A percentile compares a stretch with the other conserved stretches of the same genome.
phyloP scores from a whole-genome alignment of 1,139 yeast species.

The Debaryomyces singareniensis region DNA sequence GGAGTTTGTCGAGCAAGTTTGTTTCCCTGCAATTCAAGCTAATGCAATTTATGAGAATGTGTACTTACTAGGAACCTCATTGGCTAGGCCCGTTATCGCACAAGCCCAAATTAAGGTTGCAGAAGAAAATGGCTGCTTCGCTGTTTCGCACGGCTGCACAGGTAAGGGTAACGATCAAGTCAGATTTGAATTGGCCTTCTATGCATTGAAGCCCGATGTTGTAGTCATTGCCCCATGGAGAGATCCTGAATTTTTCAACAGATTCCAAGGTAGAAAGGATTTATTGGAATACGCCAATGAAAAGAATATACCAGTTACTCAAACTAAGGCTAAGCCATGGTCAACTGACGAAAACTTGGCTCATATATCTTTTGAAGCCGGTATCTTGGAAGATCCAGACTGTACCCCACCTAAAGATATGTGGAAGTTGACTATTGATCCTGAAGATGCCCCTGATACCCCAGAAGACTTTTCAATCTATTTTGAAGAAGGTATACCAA shows the following conservation, averaged over 20 bases:
- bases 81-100: conserved; percentile 98
- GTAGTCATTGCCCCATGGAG: conserved; percentile 99
- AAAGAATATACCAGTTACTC: conserved; percentile 89
- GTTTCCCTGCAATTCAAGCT: conserved; percentile 94
- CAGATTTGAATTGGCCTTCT: conserved; percentile 92
- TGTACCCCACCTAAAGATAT: conserved; percentile 98
- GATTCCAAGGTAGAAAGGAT: conserved; percentile 97
- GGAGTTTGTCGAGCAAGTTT: conserved; percentile 87
- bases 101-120: conserved; percentile 97
- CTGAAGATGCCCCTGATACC: conserved; percentile 85
- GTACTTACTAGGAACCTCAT: conserved; percentile 90
- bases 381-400: conserved; percentile 96
- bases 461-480: conserved; percentile 86
- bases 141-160: conserved; percentile 98
- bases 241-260: conserved; percentile 87
- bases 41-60: conserved; percentile 97
- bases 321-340: conserved; percentile 99
- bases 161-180: conserved; percentile 99
- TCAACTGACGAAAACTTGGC: conserved; percentile 99
- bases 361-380: conserved; percentile 97
- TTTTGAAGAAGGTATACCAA: conserved; percentile 84
- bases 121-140: conserved; percentile 95
- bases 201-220: conserved; percentile 96
- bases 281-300: conserved; percentile 87
- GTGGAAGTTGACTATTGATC: conserved; percentile 99